Evolutionary conservation across 768 basidiomycete genomes (phyloP).

Genomic region (Podaxis pistillaris): DNA sequence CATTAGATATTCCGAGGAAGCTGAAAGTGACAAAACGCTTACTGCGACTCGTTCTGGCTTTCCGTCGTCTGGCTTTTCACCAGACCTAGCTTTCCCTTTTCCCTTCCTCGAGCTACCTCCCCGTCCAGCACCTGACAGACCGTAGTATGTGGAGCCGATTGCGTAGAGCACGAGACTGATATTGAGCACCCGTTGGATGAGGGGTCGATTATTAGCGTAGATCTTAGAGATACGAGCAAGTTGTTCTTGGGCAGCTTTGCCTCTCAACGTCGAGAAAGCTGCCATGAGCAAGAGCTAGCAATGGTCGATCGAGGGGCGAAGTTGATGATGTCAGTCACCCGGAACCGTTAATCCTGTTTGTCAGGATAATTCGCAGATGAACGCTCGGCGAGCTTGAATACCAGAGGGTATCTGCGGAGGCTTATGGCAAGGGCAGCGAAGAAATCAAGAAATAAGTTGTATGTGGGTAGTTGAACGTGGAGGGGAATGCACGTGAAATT

Average conservation of each 20-base stretch:
- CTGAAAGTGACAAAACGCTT: constrained; percentile 24
- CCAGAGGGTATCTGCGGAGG: neutral
- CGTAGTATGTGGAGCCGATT: constrained; percentile 58
- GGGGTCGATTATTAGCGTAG: constrained; percentile 68
- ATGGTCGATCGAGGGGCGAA: neutral
- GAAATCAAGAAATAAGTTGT: neutral
- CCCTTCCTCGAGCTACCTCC: constrained; percentile 32
- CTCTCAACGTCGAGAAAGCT: constrained; percentile 32
- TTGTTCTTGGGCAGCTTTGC: constrained; percentile 31
- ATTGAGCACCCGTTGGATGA: constrained; percentile 71
- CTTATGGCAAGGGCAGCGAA: neutral
- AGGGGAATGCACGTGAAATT: constrained; percentile 7
- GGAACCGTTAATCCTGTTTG: neutral
- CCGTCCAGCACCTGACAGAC: constrained; percentile 43
- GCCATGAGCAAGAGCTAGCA: constrained; percentile 24
- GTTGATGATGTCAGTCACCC: neutral
- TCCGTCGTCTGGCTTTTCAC: constrained; percentile 15
- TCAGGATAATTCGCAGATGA: neutral
- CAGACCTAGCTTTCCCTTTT: constrained; percentile 29
- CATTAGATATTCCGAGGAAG: neutral
- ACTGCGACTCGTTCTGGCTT: constrained; percentile 69
- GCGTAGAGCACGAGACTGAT: constrained; percentile 70
- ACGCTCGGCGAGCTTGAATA: neutral
- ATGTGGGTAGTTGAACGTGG: neutral
- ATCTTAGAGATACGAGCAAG: constrained; percentile 42